These are phyloP conservation scores for Aspergillus neotritici DNA, from an alignment of 2,329 filamentous ascomycete genomes.

Conservation along the genomic window DNA sequence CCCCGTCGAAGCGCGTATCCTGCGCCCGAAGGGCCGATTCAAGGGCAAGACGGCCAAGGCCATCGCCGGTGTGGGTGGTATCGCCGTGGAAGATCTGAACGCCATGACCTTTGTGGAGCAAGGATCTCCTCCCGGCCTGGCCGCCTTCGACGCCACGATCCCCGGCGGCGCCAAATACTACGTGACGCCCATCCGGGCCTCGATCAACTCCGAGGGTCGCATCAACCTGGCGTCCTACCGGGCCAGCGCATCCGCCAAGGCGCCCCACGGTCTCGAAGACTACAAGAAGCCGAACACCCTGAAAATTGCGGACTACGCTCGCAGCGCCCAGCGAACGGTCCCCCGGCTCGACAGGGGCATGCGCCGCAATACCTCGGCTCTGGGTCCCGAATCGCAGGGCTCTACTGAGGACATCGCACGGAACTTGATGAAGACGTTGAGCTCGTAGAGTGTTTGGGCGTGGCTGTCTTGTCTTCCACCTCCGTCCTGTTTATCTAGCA, in stretches of 20 bases:
- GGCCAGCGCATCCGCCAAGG: conserved; percentile 28
- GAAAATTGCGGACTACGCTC: conserved; percentile 25
- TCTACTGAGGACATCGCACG: conserved; percentile 27
- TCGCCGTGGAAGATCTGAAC: conserved; percentile 36
- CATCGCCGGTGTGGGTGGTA: conserved; percentile 38
- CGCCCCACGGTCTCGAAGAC: conserved; percentile 34
- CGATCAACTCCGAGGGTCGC: conserved; percentile 41
- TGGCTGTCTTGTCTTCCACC: neutral
- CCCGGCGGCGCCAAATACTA: conserved; percentile 50
- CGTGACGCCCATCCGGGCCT: conserved; percentile 45
- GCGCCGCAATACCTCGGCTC: neutral
- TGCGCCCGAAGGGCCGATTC: conserved; percentile 43
- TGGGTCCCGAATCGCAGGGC: conserved; percentile 9
- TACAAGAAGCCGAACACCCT: conserved; percentile 24
- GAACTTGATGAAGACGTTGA: conserved; percentile 28
- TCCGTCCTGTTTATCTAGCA: conserved; percentile 1
- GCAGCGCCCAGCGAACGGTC: conserved; percentile 21
- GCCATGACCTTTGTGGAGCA: conserved; percentile 29
- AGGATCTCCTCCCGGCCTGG: conserved; percentile 38
- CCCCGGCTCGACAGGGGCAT: conserved; percentile 26
- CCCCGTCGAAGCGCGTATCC: conserved; percentile 54
- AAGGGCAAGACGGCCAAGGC: conserved; percentile 29
- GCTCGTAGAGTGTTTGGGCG: conserved; percentile 9
- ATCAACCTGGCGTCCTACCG: conserved; percentile 36
- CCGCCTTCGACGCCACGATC: conserved; percentile 39